Conservation (phyloP, 139 green algal genomes). For the Astrephomene gubernaculifera region DNA sequence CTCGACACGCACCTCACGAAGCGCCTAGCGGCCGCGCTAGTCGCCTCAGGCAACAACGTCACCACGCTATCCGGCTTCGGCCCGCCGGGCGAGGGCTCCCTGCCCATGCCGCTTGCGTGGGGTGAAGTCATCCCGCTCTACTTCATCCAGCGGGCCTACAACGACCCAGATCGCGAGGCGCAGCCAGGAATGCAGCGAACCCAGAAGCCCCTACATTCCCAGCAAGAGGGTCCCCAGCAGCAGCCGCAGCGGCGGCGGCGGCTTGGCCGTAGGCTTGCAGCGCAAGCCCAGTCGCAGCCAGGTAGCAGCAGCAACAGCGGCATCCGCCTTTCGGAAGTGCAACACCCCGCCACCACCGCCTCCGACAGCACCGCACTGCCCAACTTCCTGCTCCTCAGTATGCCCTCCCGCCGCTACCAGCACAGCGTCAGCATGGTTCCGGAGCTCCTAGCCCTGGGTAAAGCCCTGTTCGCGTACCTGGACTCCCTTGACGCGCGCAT, state of each 20-base stretch:
- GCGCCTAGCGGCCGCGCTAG: background rate
- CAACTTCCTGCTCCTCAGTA: background rate
- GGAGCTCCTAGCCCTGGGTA: slow-evolving; percentile 23
- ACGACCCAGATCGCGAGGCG: too few relatives aligned
- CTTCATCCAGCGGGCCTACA: slow-evolving; percentile 10
- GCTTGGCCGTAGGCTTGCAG: too few relatives aligned
- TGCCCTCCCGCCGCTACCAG: slow-evolving; percentile 24
- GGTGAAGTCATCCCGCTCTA: slow-evolving; percentile 28
- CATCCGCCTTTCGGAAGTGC: too few relatives aligned
- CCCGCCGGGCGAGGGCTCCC: background rate
- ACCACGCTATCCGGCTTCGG: slow-evolving; percentile 20
- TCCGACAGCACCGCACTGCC: background rate
- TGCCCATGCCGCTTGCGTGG: slow-evolving; percentile 31
- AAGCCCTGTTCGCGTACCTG: background rate
- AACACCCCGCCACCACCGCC: background rate
- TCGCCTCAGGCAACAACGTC: background rate
- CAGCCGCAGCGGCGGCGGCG: too few relatives aligned
- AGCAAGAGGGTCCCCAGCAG: too few relatives aligned
- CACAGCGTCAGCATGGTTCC: slow-evolving; percentile 25
- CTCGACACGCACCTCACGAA: background rate
- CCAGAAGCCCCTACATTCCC: too few relatives aligned
- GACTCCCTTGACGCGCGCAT: slow-evolving; percentile 20
- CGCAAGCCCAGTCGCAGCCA: too few relatives aligned
- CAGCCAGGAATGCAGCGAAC: too few relatives aligned
- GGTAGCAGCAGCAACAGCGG: too few relatives aligned